A percentile compares a stretch with the other conserved stretches of the same genome.
These are phyloP conservation scores for Backusella westeae DNA, from an alignment of 192 early-diverging fungal genomes.

Conservation along the genomic window DNA sequence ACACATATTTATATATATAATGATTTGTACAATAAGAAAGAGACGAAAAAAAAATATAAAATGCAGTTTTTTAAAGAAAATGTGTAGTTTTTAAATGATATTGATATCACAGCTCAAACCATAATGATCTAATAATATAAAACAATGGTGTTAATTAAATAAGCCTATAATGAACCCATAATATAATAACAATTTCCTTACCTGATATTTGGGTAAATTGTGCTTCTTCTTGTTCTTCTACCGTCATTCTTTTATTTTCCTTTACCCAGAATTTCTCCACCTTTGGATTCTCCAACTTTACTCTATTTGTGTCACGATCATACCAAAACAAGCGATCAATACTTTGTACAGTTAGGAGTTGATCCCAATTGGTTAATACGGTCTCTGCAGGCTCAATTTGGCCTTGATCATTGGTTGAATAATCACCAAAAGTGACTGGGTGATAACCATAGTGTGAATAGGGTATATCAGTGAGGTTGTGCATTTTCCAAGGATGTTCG, in stretches of 20 bases:
- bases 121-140: conserved; percentile 41
- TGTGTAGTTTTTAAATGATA: neutral
- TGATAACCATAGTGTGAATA: conserved; percentile 62
- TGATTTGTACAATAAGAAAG: neutral
- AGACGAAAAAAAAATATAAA: neutral
- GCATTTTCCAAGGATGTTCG: conserved; percentile 8
- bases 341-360: conserved; percentile 41
- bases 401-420: conserved; percentile 45
- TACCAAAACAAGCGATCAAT: conserved; percentile 34
- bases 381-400: conserved; percentile 50
- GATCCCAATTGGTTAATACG: conserved; percentile 53
- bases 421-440: conserved; percentile 81
- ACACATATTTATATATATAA: neutral
- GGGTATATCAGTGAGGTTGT: conserved; percentile 45
- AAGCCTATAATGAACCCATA: neutral
- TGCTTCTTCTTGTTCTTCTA: conserved; percentile 19
- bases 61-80: neutral
- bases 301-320: neutral
- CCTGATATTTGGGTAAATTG: conserved; percentile 43
- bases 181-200: conserved; percentile 12
- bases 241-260: conserved; percentile 16
- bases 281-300: neutral
- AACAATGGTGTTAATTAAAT: neutral
- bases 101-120: conserved; percentile 29
- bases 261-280: conserved; percentile 32